These are phyloP conservation scores for Clonostachys rosea DNA, from an alignment of 2,329 filamentous ascomycete species.

Conservation along the genomic window DNA sequence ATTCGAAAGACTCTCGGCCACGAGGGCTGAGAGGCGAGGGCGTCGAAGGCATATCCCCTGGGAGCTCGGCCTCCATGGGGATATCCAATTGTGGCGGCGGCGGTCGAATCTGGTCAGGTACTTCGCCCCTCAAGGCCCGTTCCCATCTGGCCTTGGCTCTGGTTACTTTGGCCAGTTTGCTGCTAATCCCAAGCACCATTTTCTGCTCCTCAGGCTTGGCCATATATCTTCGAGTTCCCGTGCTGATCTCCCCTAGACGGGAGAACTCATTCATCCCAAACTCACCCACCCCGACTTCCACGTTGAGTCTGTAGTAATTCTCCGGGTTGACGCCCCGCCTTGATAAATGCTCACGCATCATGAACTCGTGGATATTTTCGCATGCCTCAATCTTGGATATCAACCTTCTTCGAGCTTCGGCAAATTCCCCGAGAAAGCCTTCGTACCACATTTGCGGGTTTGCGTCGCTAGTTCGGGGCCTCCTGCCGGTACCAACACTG, in stretches of 20 bases:
- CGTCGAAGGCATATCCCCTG: conserved; percentile 42
- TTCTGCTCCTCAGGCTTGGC: conserved; percentile 66
- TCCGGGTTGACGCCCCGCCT: conserved; percentile 79
- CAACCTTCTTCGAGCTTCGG: conserved; percentile 78
- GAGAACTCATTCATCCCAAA: conserved; percentile 99
- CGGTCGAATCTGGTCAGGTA: conserved; percentile 35
- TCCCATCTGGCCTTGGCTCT: conserved; percentile 68
- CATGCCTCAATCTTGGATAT: conserved; percentile 94
- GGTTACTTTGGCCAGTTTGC: conserved; percentile 80
- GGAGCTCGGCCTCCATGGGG: conserved; percentile 51
- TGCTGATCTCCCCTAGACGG: conserved; percentile 90
- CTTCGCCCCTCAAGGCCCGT: conserved; percentile 26
- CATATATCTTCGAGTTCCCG: conserved; percentile 82
- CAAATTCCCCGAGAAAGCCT: conserved; percentile 86
- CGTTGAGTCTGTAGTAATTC: conserved; percentile 94
- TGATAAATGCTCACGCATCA: conserved; percentile 73
- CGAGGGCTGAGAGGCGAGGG: conserved; percentile 27
- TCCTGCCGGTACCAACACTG: conserved; percentile 89
- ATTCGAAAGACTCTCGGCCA: conserved; percentile 53
- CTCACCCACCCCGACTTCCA: conserved; percentile 91
- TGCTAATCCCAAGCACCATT: conserved; percentile 71
- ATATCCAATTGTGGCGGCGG: conserved; percentile 18
- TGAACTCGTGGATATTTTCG: conserved; percentile 82
- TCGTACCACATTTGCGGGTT: conserved; percentile 87
- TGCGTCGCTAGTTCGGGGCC: conserved; percentile 60